These are phyloP conservation scores for Leucosporidium scottii DNA, from an alignment of 768 basidiomycete genomes.

Conservation along the genomic window DNA sequence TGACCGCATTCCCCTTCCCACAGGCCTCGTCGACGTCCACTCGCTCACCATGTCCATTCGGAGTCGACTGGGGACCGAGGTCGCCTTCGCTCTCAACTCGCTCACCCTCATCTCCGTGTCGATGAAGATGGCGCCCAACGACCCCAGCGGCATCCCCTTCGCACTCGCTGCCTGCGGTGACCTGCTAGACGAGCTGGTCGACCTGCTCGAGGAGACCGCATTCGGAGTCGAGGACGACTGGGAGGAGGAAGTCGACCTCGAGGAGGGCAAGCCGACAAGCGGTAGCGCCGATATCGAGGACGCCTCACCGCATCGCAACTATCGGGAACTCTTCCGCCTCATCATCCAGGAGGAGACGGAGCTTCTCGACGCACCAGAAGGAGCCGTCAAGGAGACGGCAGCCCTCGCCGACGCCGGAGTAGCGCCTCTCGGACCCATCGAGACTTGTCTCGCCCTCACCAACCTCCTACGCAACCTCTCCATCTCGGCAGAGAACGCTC, in stretches of 20 bases:
- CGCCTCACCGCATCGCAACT: slow-evolving; percentile 2
- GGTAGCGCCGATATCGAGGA: background rate
- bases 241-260: slow-evolving; percentile 11
- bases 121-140: slow-evolving; percentile 6
- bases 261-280: slow-evolving; percentile 1
- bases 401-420: slow-evolving; percentile 10
- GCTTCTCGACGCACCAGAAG: background rate
- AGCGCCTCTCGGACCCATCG: slow-evolving; percentile 39
- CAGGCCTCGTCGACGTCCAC: slow-evolving; percentile 60
- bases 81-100: slow-evolving; percentile 83
- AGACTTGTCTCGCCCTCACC: slow-evolving; percentile 59
- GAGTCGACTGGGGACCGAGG: slow-evolving; percentile 71
- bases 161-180: slow-evolving; percentile 69
- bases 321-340: slow-evolving; percentile 21
- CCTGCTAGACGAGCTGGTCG: slow-evolving; percentile 75
- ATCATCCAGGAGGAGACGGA: slow-evolving; percentile 23
- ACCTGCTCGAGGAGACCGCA: slow-evolving; percentile 58
- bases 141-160: slow-evolving; percentile 48
- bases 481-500: slow-evolving; percentile 62
- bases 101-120: slow-evolving; percentile 61
- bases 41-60: slow-evolving; percentile 88
- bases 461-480: slow-evolving; percentile 84
- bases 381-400: background rate
- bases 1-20: background rate
- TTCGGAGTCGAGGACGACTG: slow-evolving; percentile 41